phyloP scores from a whole-genome alignment of 345 rosid species.

The Hypericum androsaemum region DNA sequence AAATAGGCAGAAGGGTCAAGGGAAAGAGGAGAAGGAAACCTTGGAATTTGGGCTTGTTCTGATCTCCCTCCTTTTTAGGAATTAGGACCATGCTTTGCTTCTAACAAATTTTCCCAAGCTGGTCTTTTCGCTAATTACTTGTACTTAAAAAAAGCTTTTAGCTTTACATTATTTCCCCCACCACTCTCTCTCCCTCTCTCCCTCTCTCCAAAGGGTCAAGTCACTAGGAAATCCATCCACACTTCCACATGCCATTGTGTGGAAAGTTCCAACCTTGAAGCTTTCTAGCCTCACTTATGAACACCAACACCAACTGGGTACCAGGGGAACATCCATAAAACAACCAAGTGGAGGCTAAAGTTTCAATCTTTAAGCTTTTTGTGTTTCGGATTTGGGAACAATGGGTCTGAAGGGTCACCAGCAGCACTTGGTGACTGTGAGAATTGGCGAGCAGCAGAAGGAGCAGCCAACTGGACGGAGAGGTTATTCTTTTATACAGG shows the following conservation, averaged over 20 bases:
- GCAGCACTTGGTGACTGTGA: conserved; percentile 44
- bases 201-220: no score
- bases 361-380: neutral
- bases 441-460: conserved; percentile 43
- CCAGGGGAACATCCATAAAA: conserved; percentile 4
- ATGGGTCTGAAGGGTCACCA: conserved; percentile 47
- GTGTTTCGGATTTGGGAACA: conserved; percentile 11
- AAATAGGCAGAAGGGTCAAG: neutral
- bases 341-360: no score
- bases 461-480: conserved; percentile 30
- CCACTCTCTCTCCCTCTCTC: no score
- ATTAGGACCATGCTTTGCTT: conserved; percentile 58
- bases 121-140: neutral
- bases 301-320: conserved; percentile 40
- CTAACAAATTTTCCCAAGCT: conserved; percentile 13
- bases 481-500: conserved; percentile 57
- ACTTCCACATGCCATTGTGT: no score
- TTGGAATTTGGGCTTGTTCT: conserved; percentile 61
- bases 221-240: no score
- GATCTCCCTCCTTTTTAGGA: conserved; percentile 32
- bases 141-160: no score
- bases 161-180: no score
- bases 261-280: no score
- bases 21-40: conserved; percentile 13
- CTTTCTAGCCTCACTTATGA: neutral